Evolutionary conservation across 208 protist species (phyloP).

Genomic region (Sergeia podlipaevii): DNA sequence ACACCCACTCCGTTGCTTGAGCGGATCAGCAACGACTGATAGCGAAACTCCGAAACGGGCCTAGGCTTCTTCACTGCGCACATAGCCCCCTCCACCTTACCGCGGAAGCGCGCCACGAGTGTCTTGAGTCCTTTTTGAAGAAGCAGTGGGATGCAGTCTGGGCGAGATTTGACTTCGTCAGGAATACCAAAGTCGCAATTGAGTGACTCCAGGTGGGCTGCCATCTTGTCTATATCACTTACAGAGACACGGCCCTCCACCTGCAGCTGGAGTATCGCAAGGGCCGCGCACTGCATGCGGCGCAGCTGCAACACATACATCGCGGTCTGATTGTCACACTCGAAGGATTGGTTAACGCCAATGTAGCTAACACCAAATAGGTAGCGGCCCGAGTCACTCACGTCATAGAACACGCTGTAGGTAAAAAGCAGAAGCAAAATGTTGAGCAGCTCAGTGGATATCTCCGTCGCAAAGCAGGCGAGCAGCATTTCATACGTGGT

Average conservation of each 20-base stretch:
- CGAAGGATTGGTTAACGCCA: constrained; percentile 36
- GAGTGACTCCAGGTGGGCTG: constrained; percentile 16
- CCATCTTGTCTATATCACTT: constrained; percentile 31
- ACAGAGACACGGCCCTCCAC: constrained; percentile 35
- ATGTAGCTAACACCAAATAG: constrained; percentile 43
- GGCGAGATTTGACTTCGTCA: constrained; percentile 16
- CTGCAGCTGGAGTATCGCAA: constrained; percentile 53
- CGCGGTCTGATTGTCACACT: constrained; percentile 46
- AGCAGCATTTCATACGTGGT: constrained; percentile 56
- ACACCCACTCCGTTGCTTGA: constrained; percentile 42
- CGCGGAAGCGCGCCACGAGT: constrained; percentile 35
- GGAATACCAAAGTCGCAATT: constrained; percentile 74
- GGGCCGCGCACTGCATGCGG: constrained; percentile 58
- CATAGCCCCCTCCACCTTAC: constrained; percentile 7
- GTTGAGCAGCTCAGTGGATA: constrained; percentile 51
- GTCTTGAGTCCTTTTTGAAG: constrained; percentile 42
- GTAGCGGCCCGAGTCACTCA: neutral
- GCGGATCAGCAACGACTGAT: constrained; percentile 55
- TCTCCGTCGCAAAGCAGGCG: constrained; percentile 56
- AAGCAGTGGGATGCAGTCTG: constrained; percentile 36
- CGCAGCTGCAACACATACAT: constrained; percentile 69
- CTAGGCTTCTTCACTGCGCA: no score
- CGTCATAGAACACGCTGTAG: constrained; percentile 32
- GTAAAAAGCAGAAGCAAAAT: constrained; percentile 63
- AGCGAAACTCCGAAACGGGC: no score